Percentiles rank a stretch among this genome's conserved stretches.
Conservation (phyloP, 495 filamentous ascomycete species). For the Mycothermus thermophilus region DNA sequence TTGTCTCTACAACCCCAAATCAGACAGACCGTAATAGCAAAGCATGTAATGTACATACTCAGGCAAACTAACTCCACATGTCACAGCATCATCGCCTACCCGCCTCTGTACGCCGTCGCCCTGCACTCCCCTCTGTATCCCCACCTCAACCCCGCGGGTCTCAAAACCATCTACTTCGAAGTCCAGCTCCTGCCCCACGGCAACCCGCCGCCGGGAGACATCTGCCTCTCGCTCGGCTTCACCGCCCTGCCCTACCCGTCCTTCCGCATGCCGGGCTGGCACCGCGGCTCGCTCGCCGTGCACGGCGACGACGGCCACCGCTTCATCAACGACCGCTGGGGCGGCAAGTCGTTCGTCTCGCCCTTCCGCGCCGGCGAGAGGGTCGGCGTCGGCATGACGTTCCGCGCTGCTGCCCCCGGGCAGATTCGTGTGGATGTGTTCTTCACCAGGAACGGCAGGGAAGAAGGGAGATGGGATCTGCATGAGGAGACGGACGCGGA, state of each 20-base stretch:
- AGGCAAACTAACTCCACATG: no score
- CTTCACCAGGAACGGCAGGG: slow-evolving; percentile 58
- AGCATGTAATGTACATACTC: no score
- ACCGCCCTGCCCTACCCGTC: slow-evolving; percentile 68
- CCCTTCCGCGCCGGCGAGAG: slow-evolving; percentile 35
- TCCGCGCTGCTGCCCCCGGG: slow-evolving; percentile 26
- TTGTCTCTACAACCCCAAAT: no score
- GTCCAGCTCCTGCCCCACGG: slow-evolving; percentile 37
- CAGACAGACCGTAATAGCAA: no score
- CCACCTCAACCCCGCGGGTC: slow-evolving; percentile 9
- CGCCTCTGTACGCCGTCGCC: slow-evolving; percentile 62
- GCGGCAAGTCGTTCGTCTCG: slow-evolving; percentile 56
- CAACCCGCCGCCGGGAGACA: slow-evolving; percentile 28
- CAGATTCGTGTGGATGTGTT: slow-evolving; percentile 51
- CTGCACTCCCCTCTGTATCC: slow-evolving; percentile 49
- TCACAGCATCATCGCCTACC: slow-evolving; percentile 41
- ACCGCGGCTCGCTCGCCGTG: slow-evolving; percentile 69
- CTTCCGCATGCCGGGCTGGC: slow-evolving; percentile 85
- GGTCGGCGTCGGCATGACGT: slow-evolving; percentile 52
- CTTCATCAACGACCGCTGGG: slow-evolving; percentile 77
- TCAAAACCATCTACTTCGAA: slow-evolving; percentile 68
- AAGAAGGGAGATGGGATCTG: slow-evolving; percentile 59
- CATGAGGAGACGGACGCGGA: slow-evolving; percentile 68
- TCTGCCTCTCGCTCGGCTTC: slow-evolving; percentile 64
- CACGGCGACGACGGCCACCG: slow-evolving; percentile 83